These are phyloP conservation scores for Lotus japonicus DNA, from an alignment of 306 rosid species.

Conservation along the genomic window DNA sequence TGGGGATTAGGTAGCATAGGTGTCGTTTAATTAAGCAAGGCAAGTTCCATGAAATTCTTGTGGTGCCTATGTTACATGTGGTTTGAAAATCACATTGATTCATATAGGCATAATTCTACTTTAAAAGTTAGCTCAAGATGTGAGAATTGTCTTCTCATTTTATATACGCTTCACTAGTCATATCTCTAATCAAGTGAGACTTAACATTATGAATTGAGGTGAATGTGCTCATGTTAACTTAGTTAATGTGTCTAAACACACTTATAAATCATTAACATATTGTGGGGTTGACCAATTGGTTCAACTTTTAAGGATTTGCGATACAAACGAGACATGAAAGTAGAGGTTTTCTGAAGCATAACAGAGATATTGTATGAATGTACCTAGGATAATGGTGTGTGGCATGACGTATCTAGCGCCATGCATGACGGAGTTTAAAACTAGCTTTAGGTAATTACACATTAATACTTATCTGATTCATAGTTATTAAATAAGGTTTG, in stretches of 20 bases:
- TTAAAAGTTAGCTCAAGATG: no score
- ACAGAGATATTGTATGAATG: not conserved
- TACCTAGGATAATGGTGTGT: no score
- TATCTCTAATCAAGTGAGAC: no score
- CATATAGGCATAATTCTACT: no score
- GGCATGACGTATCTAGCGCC: no score
- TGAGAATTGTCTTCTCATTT: no score
- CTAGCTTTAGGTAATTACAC: not conserved
- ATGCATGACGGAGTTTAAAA: not conserved
- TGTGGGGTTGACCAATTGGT: constrained; percentile 28
- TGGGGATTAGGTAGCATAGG: constrained; percentile 49
- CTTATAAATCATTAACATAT: not conserved
- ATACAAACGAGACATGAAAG: constrained; percentile 21
- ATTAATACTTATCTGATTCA: not conserved
- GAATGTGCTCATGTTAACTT: no score
- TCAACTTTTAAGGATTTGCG: constrained; percentile 34
- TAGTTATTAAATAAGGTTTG: not conserved
- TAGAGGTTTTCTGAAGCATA: not conserved
- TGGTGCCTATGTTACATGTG: constrained; percentile 6
- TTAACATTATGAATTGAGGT: no score
- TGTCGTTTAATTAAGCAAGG: constrained; percentile 26
- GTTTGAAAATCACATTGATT: not conserved
- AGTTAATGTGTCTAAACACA: no score
- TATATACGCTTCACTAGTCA: no score
- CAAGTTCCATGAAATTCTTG: constrained; percentile 26